A percentile compares a stretch with the other conserved stretches of the same genome.
These are phyloP conservation scores for Haematococcus lacustris DNA, from an alignment of 139 green algal species.

Conservation along the genomic window DNA sequence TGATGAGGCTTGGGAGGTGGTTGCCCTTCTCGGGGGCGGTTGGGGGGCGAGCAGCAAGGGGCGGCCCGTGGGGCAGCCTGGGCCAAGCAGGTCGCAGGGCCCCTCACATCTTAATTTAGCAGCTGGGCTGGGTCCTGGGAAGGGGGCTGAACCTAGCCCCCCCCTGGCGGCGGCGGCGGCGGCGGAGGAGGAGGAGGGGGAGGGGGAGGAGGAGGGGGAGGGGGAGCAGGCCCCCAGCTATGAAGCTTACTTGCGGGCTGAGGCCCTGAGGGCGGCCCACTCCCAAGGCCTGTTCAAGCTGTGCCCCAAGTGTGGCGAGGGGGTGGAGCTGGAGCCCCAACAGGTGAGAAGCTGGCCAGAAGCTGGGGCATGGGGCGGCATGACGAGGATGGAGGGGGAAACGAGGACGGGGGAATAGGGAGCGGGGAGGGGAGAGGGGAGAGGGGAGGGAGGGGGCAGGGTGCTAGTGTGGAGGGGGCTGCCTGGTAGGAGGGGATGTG, in stretches of 20 bases:
- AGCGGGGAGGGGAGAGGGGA: too few relatives aligned
- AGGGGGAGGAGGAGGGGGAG: constrained; percentile 3
- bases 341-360: not conserved
- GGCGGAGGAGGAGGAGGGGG: not conserved
- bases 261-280: not conserved
- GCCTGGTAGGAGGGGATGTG: not conserved
- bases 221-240: constrained; percentile 1
- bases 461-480: not conserved
- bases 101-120: not conserved
- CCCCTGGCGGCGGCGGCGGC: not conserved
- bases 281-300: constrained; percentile 7
- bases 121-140: too few relatives aligned
- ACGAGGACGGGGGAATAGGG: not conserved
- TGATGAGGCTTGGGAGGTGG: not conserved
- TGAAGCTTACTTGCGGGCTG: constrained; percentile 8
- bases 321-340: not conserved
- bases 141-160: too few relatives aligned
- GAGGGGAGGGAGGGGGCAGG: not conserved
- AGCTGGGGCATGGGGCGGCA: not conserved
- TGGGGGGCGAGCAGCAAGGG: too few relatives aligned
- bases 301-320: constrained; percentile 12
- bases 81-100: not conserved
- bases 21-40: too few relatives aligned
- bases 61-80: not conserved
- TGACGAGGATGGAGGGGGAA: not conserved